phyloP scores from a whole-genome alignment of 441 rosid genomes.

The Euphorbia celastroides region DNA sequence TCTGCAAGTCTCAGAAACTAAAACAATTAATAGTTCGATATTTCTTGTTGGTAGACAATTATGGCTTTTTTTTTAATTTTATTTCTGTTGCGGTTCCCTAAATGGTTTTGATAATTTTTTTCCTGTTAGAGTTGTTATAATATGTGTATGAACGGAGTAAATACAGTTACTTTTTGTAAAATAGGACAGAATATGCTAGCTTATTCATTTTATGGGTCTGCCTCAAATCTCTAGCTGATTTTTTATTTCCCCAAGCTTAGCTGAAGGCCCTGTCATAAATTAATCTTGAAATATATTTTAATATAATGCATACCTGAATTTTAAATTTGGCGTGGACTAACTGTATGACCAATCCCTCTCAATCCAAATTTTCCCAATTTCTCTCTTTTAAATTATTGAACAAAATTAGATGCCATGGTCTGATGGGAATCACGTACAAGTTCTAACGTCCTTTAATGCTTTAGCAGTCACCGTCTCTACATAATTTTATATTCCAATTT shows the following conservation, averaged over 20 bases:
- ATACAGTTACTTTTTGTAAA: no score
- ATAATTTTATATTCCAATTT: conserved; percentile 6
- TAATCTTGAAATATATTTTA: not conserved
- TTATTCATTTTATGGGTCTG: no score
- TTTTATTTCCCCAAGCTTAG: not conserved
- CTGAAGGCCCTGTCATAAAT: not conserved
- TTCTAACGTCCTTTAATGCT: conserved; percentile 17
- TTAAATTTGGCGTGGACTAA: conserved; percentile 3
- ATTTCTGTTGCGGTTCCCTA: no score
- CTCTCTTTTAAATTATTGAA: not conserved
- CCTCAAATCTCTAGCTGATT: no score
- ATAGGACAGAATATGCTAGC: no score
- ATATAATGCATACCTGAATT: not conserved
- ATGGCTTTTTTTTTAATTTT: no score
- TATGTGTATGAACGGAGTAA: no score
- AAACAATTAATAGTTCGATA: no score
- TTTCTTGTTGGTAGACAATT: no score
- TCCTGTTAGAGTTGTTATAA: no score
- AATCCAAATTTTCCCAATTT: conserved; percentile 12
- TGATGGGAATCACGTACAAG: not conserved
- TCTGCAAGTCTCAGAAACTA: no score
- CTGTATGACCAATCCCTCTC: conserved; percentile 23
- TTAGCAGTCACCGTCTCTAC: conserved; percentile 19
- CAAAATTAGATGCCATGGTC: conserved; percentile 2
- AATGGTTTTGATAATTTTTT: no score